Evolutionary conservation across 1,139 yeast species (phyloP), one percentile per base, ranked within the genome.

Genomic region (Yamadazyma sp.): DNA sequence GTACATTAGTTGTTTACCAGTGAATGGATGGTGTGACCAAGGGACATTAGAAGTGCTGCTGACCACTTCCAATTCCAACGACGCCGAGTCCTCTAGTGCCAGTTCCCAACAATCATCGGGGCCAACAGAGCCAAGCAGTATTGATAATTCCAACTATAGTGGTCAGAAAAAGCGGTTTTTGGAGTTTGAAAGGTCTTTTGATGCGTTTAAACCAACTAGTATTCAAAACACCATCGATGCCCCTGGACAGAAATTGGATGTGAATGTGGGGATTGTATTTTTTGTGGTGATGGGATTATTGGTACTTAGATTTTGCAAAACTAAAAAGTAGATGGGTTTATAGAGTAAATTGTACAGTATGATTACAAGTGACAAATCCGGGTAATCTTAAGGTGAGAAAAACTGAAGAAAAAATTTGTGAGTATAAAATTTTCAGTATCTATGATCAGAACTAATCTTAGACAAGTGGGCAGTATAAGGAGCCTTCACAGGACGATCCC

Each of bases 1-100:
- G 56, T 82, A 83, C 53, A 67, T 84, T 48, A 80, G 80, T 48
- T 84, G 90, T 53, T 57, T 84, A 17, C 90, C 90, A 0, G 85
- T 83, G 8, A 71, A 78, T 43, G 82, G 80, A 13, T 83, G 90
- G 90, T 83, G 90, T 57, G 82, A 80, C 35, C 58, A 62, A 32
- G 87, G 87, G 4, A 24, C 15, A 4, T 26, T 34, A 16, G 15
- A 10, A 18, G 31, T 29, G 23, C 9, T 9, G 16, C 20, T 15
- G 21, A 28, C 30, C 5, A 28, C 21, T n/a, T 12, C 21, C n/a
- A 11, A 6, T n/a, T 12, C 21, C n/a, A 11, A 6, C 8, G 16
- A 15, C 30, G 14, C 30, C 10, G 9, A 8, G 7, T 13, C 17
- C 5, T 7, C 16, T 8, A 29, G 23, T 15, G 10, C 29, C 20